Evolutionary conservation across 2,329 filamentous ascomycete genomes (phyloP), one percentile per base, ranked within the genome.

Genomic region (Juglanconis sp.): DNA sequence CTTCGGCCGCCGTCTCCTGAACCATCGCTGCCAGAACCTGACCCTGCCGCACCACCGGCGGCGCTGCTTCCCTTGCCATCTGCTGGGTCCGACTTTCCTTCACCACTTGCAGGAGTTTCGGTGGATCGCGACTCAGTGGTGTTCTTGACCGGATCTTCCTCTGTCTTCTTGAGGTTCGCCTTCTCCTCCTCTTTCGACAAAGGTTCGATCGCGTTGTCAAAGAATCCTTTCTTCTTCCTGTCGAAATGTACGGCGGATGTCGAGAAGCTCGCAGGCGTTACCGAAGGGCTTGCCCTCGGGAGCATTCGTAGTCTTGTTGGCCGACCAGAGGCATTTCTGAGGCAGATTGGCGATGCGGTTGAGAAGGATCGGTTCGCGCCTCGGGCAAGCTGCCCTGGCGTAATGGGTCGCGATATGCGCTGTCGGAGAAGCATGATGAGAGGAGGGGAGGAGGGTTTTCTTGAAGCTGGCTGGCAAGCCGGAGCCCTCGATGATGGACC

Each of bases 1-100:
- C 87, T 90, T 74, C 86, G 89, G 53, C 89, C 86, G 31, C 88
- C 83, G 67, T 88, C 86, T 44, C 84, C 80, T 3, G 79, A 75
- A 9, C 84, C 82, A 65, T 89, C 86, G 57, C 81, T 81, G 15
- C 81, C 77, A 47, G 73, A 69, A 31, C 72, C 72, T 3, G 80
- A 78, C 7, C 58, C 61, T 13, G 58, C 58, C 11, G 76, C 72
- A 48, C 81, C 81, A 47, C 83, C 83, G 52, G 87, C 83, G 52
- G 86, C 80, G 67, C 84, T 85, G 40, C 83, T 80, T 44, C 78
- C 79, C 68, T 84, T 86, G 55, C 79, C 82, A 69, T 89, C 86
- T 50, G 74, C 66, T n/a, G 72, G 67, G 42, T 76, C 72, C 68
- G 72, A 49, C 47, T 67, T 55, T 60, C 74, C 65, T 60, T 69